Evolutionary conservation across 345 rosid species (phyloP).

Genomic region (Firmiana major): DNA sequence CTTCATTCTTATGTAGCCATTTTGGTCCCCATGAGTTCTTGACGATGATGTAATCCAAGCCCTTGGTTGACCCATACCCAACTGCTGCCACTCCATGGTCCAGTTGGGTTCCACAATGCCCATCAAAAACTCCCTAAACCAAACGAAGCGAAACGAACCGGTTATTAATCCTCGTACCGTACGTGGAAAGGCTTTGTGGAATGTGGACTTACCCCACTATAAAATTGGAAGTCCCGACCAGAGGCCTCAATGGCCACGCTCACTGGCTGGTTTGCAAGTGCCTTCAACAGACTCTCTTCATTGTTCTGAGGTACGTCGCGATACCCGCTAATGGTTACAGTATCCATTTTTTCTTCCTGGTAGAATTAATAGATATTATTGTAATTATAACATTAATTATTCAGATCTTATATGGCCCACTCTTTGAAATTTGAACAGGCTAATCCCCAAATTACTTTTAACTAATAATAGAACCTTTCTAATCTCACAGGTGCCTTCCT

Average conservation of each 20-base stretch:
- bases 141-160: no score
- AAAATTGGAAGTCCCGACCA: slow-evolving; percentile 71
- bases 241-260: slow-evolving; percentile 81
- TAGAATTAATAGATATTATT: no score
- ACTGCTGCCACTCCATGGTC: slow-evolving; percentile 45
- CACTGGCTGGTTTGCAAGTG: slow-evolving; percentile 74
- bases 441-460: no score
- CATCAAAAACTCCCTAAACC: slow-evolving; percentile 33
- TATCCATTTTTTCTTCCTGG: slow-evolving; percentile 55
- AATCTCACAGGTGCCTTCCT: slow-evolving; percentile 53
- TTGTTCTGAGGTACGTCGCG: slow-evolving; percentile 65
- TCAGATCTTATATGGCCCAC: no score
- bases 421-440: not conserved
- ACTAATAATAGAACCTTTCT: no score
- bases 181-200: no score
- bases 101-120: slow-evolving; percentile 34
- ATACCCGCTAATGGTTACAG: slow-evolving; percentile 55
- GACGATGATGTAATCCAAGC: slow-evolving; percentile 31
- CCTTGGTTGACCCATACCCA: slow-evolving; percentile 39
- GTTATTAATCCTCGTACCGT: no score
- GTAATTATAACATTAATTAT: no score
- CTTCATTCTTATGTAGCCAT: slow-evolving; percentile 39
- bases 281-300: slow-evolving; percentile 62
- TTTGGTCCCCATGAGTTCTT: slow-evolving; percentile 47
- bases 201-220: slow-evolving; percentile 48